A percentile compares a stretch with the other conserved stretches of the same genome.
Conservation (phyloP, 2,329 filamentous ascomycete species). For the Leptodontidium sp. region DNA sequence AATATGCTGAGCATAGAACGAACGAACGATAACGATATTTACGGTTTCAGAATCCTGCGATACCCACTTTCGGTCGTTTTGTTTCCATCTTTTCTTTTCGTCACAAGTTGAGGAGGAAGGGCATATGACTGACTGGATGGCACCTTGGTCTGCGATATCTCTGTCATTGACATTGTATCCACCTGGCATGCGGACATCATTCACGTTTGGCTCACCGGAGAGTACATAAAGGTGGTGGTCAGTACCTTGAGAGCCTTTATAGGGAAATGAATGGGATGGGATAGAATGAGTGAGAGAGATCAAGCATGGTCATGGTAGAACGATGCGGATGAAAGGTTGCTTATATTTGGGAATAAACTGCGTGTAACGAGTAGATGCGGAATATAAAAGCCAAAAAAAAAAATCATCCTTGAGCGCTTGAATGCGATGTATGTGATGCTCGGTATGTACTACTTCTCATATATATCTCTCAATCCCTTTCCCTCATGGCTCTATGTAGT, state of each 20-base stretch:
- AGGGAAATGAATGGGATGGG: not conserved
- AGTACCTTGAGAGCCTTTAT: not conserved
- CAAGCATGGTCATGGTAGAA: not conserved
- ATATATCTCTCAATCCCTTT: too few relatives aligned
- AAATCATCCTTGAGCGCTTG: not conserved
- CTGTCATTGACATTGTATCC: constrained; percentile 10
- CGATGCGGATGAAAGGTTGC: not conserved
- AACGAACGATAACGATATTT: constrained; percentile 14
- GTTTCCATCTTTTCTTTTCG: not conserved
- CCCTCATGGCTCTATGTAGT: too few relatives aligned
- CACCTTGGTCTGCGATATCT: constrained; percentile 12
- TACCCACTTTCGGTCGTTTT: constrained; percentile 11
- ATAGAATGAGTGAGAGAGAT: not conserved
- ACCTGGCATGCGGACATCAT: not conserved
- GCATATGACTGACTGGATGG: not conserved
- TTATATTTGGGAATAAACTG: constrained; percentile 4
- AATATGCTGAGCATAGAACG: constrained; percentile 7
- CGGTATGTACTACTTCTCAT: too few relatives aligned
- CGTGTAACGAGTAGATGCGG: constrained; percentile 13
- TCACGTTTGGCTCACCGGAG: not conserved
- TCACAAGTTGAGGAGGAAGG: not conserved
- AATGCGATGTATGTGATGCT: not conserved
- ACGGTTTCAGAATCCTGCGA: constrained; percentile 16
- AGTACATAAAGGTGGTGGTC: not conserved
- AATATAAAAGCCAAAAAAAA: not conserved